Evolutionary conservation across 2,329 filamentous ascomycete genomes (phyloP).

Genomic region (Fusarium armeniacum): DNA sequence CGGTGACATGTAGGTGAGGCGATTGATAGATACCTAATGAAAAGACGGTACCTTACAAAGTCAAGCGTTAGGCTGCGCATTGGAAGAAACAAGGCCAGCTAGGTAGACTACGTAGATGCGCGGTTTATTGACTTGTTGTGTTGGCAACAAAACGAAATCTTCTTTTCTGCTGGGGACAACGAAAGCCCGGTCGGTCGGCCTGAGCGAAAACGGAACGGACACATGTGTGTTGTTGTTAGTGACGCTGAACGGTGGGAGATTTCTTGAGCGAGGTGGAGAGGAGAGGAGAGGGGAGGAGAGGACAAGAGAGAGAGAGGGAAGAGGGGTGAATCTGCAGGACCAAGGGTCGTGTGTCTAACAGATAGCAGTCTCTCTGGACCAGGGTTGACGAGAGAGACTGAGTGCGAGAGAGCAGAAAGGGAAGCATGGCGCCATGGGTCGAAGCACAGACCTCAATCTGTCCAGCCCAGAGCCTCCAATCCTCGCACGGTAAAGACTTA

Average conservation of each 20-base stretch:
- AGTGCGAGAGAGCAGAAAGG: slow-evolving; percentile 13
- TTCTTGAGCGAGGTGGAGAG: slow-evolving; percentile 31
- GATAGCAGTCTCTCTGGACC: slow-evolving; percentile 14
- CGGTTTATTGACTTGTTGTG: slow-evolving; percentile 33
- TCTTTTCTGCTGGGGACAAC: slow-evolving; percentile 37
- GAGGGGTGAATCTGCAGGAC: slow-evolving; percentile 22
- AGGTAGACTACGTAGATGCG: slow-evolving; percentile 15
- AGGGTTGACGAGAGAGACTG: slow-evolving; percentile 23
- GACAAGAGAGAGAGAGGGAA: not conserved
- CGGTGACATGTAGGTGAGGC: slow-evolving; percentile 19
- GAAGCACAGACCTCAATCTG: slow-evolving; percentile 24
- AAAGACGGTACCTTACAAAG: slow-evolving; percentile 15
- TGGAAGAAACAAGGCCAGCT: not conserved
- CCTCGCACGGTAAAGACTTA: slow-evolving; percentile 34
- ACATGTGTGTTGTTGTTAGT: slow-evolving; percentile 34
- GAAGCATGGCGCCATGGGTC: slow-evolving; percentile 37
- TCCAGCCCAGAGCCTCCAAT: slow-evolving; percentile 1
- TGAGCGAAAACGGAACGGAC: slow-evolving; percentile 35
- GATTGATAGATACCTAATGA: slow-evolving; percentile 28
- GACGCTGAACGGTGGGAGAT: slow-evolving; percentile 28
- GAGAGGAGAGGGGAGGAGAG: not conserved
- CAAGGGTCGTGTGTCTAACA: slow-evolving; percentile 19
- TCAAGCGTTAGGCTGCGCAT: slow-evolving; percentile 14
- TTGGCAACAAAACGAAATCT: slow-evolving; percentile 15
- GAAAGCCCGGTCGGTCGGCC: slow-evolving; percentile 13